phyloP scores from a whole-genome alignment of 805 yeast species.

The Yarrowia bubula region DNA sequence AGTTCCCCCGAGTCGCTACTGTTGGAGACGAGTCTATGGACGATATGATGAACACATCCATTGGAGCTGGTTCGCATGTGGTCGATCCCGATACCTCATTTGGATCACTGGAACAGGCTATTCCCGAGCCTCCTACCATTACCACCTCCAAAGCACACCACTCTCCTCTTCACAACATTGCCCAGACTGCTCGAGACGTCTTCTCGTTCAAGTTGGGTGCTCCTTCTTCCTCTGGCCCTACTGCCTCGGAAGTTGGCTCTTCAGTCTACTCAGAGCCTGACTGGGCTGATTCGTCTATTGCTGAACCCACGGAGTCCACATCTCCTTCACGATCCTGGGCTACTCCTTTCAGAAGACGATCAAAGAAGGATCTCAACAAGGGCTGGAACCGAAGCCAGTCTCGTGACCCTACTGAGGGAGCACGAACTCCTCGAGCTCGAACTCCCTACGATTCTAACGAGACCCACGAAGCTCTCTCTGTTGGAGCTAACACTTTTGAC shows the following conservation, averaged over 20 bases:
- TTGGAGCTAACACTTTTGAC: conserved; percentile 39
- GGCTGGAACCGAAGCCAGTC: conserved; percentile 33
- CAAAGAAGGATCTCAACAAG: conserved; percentile 37
- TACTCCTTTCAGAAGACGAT: conserved; percentile 45
- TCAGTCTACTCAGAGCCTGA: conserved; percentile 17
- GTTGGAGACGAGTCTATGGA: conserved; percentile 25
- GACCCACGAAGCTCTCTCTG: conserved; percentile 21
- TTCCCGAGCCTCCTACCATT: not conserved
- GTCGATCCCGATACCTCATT: conserved; percentile 30
- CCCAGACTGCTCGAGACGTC: conserved; percentile 16
- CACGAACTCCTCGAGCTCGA: conserved; percentile 10
- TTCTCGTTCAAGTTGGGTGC: conserved; percentile 20
- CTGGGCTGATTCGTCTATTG: not conserved
- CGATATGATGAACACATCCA: conserved; percentile 19
- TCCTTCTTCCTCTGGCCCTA: not conserved
- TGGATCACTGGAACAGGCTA: conserved; percentile 31
- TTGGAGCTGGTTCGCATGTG: conserved; percentile 29
- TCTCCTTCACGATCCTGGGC: conserved; percentile 41
- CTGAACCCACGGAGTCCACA: not conserved
- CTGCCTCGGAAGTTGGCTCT: not conserved
- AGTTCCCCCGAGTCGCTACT: conserved; percentile 36
- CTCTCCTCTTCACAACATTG: conserved; percentile 24
- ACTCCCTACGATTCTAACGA: conserved; percentile 11
- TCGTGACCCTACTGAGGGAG: conserved; percentile 14
- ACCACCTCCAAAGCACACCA: not conserved